Percentiles rank a stretch among this genome's conserved stretches.
These are phyloP conservation scores for Suillus fuscotomentosus DNA, from an alignment of 768 basidiomycete species.

Conservation along the genomic window DNA sequence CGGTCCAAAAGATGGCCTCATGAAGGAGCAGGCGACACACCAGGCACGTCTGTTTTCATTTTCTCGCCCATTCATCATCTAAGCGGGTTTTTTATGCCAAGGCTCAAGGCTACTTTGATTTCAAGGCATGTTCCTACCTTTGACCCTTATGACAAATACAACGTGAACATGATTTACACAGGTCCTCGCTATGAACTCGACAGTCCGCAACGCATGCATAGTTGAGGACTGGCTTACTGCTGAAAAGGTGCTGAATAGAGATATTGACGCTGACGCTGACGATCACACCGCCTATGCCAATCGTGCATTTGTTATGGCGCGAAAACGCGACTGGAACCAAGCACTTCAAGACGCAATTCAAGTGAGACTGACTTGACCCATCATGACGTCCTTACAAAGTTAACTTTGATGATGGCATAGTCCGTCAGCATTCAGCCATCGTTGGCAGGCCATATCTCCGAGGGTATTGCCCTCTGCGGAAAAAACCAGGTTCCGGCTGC, in stretches of 20 bases:
- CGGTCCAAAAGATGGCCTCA: no score
- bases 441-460: no score
- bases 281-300: not conserved
- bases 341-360: not conserved
- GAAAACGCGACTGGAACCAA: not conserved
- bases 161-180: not conserved
- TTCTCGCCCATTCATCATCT: not conserved
- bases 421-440: no score
- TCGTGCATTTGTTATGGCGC: not conserved
- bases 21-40: no score
- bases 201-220: not conserved
- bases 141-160: no score
- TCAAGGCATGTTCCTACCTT: not conserved
- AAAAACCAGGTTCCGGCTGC: no score
- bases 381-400: no score
- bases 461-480: no score
- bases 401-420: no score
- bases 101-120: not conserved
- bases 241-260: not conserved
- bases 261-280: not conserved
- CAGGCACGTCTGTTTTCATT: no score
- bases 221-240: not conserved
- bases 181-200: not conserved
- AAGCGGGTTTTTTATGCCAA: not conserved
- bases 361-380: no score